Percentiles rank a stretch among this genome's conserved stretches.
Evolutionary conservation across 1,284 basidiomycete species (phyloP).

Genomic region (Xerocomus cyaneibrunnescens): DNA sequence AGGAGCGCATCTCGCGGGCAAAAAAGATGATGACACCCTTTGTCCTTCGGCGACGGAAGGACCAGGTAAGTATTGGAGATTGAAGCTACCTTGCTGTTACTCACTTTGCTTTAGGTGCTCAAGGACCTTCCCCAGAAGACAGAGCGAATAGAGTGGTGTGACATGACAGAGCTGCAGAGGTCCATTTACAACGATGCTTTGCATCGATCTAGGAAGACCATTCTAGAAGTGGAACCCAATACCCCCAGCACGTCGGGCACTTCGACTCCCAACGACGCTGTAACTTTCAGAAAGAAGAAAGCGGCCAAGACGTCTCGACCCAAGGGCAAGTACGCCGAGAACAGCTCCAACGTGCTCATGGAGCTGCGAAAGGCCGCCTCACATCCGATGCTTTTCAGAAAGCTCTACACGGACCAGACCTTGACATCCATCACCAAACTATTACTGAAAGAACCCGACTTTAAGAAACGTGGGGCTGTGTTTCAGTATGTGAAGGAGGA

Average conservation of each 20-base stretch:
- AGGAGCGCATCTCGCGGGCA: slow-evolving; percentile 89
- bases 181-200: slow-evolving; percentile 87
- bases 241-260: slow-evolving; percentile 38
- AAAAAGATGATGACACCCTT: slow-evolving; percentile 99
- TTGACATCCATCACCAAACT: slow-evolving; percentile 78
- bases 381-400: slow-evolving; percentile 95
- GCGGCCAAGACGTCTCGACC: slow-evolving; percentile 42
- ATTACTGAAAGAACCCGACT: slow-evolving; percentile 90
- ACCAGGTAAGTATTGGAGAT: slow-evolving; percentile 55
- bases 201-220: slow-evolving; percentile 79
- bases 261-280: slow-evolving; percentile 37
- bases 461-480: slow-evolving; percentile 73
- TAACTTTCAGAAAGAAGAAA: slow-evolving; percentile 49
- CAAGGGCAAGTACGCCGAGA: slow-evolving; percentile 72
- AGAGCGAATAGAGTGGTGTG: slow-evolving; percentile 92
- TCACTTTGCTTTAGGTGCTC: slow-evolving; percentile 63
- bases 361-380: slow-evolving; percentile 93
- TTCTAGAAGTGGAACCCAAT: slow-evolving; percentile 55
- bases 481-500: slow-evolving; percentile 88
- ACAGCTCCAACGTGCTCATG: slow-evolving; percentile 91
- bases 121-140: slow-evolving; percentile 91
- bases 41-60: slow-evolving; percentile 92
- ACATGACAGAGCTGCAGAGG: slow-evolving; percentile 84
- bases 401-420: slow-evolving; percentile 76
- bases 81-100: not conserved